Conservation (phyloP, 78 protist genomes). For the Pigoraptor vietnamica region DNA sequence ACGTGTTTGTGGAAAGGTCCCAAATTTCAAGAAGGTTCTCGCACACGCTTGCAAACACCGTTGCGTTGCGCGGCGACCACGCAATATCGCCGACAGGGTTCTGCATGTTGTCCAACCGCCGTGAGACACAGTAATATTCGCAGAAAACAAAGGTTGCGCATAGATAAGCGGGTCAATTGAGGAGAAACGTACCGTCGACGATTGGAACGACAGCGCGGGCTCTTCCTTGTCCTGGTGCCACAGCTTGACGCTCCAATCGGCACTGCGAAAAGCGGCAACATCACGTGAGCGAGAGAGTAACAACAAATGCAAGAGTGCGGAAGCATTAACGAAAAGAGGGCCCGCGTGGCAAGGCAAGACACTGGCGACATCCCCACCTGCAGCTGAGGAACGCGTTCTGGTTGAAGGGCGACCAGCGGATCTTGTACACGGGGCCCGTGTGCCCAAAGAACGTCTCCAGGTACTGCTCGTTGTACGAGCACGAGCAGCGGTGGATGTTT, state of each 20-base stretch:
- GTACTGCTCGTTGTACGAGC: conserved; percentile 63
- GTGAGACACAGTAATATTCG: background rate
- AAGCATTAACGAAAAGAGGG: background rate
- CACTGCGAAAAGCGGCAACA: too few relatives aligned
- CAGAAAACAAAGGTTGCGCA: background rate
- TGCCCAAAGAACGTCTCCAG: conserved; percentile 50
- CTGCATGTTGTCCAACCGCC: background rate
- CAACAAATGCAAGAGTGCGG: background rate
- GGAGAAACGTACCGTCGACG: background rate
- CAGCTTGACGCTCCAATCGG: background rate
- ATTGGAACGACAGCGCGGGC: background rate
- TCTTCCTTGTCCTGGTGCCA: background rate
- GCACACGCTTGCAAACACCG: background rate
- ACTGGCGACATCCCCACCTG: too few relatives aligned
- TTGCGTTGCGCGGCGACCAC: background rate
- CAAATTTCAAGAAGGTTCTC: background rate
- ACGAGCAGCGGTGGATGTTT: conserved; percentile 58
- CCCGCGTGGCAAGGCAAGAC: too few relatives aligned
- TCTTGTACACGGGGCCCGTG: conserved; percentile 56
- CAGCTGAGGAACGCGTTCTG: background rate
- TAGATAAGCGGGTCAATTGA: background rate
- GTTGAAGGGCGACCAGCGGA: conserved; percentile 51
- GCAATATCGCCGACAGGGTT: background rate
- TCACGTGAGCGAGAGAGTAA: too few relatives aligned
- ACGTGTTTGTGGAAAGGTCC: background rate